Conservation (phyloP, 1,284 basidiomycete species). For the Dichomitus squalens region DNA sequence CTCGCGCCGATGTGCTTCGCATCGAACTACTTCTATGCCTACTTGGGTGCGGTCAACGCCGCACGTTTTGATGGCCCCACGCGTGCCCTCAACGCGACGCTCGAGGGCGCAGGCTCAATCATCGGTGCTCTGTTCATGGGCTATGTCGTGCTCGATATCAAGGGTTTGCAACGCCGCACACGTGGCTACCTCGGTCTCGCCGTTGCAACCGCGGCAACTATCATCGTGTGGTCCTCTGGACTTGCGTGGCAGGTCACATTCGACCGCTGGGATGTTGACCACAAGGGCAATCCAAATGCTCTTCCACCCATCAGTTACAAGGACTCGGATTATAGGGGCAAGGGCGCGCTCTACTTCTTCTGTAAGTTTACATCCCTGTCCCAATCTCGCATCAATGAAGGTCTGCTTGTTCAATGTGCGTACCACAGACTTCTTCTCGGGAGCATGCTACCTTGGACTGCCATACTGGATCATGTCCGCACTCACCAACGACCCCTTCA, state of each 20-base stretch:
- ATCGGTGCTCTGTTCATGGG: slow-evolving; percentile 46
- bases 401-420: too few species aligned
- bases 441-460: slow-evolving; percentile 42
- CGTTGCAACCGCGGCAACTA: slow-evolving; percentile 35
- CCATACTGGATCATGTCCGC: slow-evolving; percentile 48
- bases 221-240: slow-evolving; percentile 40
- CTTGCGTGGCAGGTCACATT: slow-evolving; percentile 42
- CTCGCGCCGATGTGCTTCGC: slow-evolving; percentile 46
- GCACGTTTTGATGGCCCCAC: slow-evolving; percentile 42
- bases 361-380: slow-evolving; percentile 29
- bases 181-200: slow-evolving; percentile 45
- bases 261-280: slow-evolving; percentile 26
- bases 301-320: slow-evolving; percentile 37
- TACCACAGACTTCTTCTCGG: slow-evolving; percentile 39
- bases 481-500: slow-evolving; percentile 46
- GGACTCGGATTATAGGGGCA: slow-evolving; percentile 33
- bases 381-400: neutral
- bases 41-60: slow-evolving; percentile 42
- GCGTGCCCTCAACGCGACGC: slow-evolving; percentile 43
- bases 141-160: slow-evolving; percentile 40
- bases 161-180: slow-evolving; percentile 36
- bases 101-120: slow-evolving; percentile 44
- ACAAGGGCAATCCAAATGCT: neutral
- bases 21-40: slow-evolving; percentile 45
- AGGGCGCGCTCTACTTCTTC: slow-evolving; percentile 44